phyloP scores from a whole-genome alignment of 1,139 yeast genomes.

The Candida neerlandica region DNA sequence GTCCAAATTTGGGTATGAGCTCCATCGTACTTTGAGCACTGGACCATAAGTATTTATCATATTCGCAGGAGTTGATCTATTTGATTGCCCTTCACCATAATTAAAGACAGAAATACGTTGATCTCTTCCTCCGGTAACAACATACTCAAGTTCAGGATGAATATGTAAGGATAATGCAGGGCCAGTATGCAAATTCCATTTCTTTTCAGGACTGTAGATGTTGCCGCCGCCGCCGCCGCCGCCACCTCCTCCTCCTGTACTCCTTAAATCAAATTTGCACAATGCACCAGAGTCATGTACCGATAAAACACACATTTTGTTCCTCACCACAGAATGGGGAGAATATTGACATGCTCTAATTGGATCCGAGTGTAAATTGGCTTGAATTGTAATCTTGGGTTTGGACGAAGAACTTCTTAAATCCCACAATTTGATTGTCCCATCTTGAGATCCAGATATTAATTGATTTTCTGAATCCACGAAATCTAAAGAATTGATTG shows the following conservation, averaged over 20 bases:
- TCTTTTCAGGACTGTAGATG: slow-evolving; percentile 53
- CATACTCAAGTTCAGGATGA: slow-evolving; percentile 81
- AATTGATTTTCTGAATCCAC: slow-evolving; percentile 56
- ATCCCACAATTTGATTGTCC: slow-evolving; percentile 88
- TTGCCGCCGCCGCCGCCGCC: slow-evolving; percentile 12
- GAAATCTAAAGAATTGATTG: slow-evolving; percentile 81
- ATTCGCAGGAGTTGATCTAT: slow-evolving; percentile 60
- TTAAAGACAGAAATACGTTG: slow-evolving; percentile 83
- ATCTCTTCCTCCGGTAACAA: slow-evolving; percentile 93
- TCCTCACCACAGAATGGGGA: slow-evolving; percentile 43
- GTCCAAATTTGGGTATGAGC: slow-evolving; percentile 33
- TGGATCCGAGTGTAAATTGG: slow-evolving; percentile 64
- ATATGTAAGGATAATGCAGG: slow-evolving; percentile 88
- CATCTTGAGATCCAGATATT: slow-evolving; percentile 90
- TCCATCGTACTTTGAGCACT: slow-evolving; percentile 74
- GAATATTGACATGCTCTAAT: slow-evolving; percentile 65
- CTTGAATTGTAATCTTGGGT: slow-evolving; percentile 46
- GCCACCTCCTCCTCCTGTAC: slow-evolving; percentile 16
- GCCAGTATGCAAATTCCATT: slow-evolving; percentile 87
- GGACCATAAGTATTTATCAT: slow-evolving; percentile 79
- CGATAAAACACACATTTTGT: slow-evolving; percentile 44
- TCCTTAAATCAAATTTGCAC: slow-evolving; percentile 79
- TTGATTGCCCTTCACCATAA: slow-evolving; percentile 36
- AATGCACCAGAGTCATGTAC: slow-evolving; percentile 91
- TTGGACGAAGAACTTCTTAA: slow-evolving; percentile 54